Percentiles rank a stretch among this genome's conserved stretches.
These are phyloP conservation scores for Zarea fungicola DNA, from an alignment of 2,329 filamentous ascomycete species.

Conservation along the genomic window DNA sequence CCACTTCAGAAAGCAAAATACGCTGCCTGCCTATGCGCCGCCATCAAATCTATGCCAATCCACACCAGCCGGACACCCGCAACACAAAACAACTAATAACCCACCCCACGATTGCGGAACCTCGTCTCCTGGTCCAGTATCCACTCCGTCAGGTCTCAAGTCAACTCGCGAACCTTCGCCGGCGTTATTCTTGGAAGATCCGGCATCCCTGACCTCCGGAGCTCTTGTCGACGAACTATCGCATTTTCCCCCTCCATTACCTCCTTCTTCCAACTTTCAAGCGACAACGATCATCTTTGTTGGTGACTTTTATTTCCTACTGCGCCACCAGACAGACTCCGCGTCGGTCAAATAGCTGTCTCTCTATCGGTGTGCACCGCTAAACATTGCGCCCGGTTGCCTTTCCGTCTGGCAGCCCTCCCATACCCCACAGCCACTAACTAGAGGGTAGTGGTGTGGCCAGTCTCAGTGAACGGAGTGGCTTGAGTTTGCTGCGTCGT, in stretches of 20 bases:
- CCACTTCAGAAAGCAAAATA: too few relatives aligned
- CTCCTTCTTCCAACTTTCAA: too few relatives aligned
- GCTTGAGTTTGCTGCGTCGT: constrained; percentile 5
- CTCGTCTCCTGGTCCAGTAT: constrained; percentile 8
- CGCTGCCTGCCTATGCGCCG: background rate
- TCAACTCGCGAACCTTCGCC: constrained; percentile 2
- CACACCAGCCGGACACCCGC: background rate
- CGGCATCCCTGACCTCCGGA: constrained; percentile 1
- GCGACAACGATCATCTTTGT: too few relatives aligned
- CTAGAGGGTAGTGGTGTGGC: background rate
- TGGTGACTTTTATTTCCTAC: background rate
- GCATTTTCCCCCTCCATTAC: background rate
- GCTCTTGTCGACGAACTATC: background rate
- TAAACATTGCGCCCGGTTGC: constrained; percentile 2
- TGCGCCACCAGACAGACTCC: background rate
- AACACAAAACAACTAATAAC: background rate
- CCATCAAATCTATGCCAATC: background rate
- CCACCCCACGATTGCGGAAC: constrained; percentile 14
- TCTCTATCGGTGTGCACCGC: constrained; percentile 3
- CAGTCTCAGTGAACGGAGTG: background rate
- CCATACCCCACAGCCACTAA: constrained; percentile 3
- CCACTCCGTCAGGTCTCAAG: constrained; percentile 6
- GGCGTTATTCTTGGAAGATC: constrained; percentile 1
- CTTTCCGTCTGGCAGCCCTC: constrained; percentile 3
- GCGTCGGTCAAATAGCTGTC: background rate